phyloP scores from a whole-genome alignment of 257 asterid species.

The Rauvolfia tetraphylla region DNA sequence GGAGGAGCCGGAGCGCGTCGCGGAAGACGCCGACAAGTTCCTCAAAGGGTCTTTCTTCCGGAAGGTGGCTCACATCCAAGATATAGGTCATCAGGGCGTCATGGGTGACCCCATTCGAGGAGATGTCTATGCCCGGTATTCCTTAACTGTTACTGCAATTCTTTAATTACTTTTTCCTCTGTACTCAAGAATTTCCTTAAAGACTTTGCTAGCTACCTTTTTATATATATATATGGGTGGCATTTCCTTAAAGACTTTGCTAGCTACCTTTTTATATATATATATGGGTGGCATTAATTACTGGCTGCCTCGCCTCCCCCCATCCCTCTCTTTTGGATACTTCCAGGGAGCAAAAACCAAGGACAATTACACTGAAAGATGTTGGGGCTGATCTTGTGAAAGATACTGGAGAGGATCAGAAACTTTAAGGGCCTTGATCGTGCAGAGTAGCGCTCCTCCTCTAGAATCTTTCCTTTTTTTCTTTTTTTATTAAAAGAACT shows the following conservation, averaged over 20 bases:
- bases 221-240: too few species aligned
- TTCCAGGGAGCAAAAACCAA: slow-evolving; percentile 20
- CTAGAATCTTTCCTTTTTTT: too few species aligned
- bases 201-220: too few species aligned
- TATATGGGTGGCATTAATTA: too few species aligned
- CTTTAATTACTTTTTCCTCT: too few species aligned
- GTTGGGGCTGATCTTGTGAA: slow-evolving; percentile 26
- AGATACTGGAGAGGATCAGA: background rate
- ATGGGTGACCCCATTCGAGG: slow-evolving; percentile 25
- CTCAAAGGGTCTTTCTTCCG: slow-evolving; percentile 35
- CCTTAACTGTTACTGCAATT: background rate
- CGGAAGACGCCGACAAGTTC: slow-evolving; percentile 22
- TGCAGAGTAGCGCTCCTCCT: too few species aligned
- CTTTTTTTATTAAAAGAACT: too few species aligned
- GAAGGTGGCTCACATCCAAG: slow-evolving; percentile 41
- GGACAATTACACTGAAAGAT: slow-evolving; percentile 19
- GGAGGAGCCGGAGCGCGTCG: slow-evolving; percentile 34
- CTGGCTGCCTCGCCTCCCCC: too few species aligned
- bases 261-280: too few species aligned
- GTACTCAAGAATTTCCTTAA: too few species aligned
- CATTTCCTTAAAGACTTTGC: too few species aligned
- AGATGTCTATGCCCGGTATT: slow-evolving; percentile 21
- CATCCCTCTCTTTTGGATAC: background rate
- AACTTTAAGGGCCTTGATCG: too few species aligned
- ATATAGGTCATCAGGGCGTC: slow-evolving; percentile 18